Conservation (phyloP, 2,329 filamentous ascomycete genomes). For the Aspergillus sp. region DNA sequence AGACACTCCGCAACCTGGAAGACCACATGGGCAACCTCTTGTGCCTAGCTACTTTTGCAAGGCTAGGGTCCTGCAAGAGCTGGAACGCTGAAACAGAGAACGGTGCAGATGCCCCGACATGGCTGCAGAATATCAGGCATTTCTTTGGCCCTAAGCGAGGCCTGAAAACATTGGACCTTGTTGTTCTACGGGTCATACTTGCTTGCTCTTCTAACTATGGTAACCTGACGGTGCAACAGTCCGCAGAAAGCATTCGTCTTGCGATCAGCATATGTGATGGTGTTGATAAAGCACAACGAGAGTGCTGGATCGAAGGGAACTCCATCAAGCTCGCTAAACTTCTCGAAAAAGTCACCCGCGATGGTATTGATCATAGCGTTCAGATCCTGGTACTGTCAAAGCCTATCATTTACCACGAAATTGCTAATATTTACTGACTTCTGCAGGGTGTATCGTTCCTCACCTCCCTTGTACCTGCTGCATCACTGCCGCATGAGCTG, state of each 20-base stretch:
- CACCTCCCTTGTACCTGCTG: conserved; percentile 24
- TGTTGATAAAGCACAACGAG: conserved; percentile 33
- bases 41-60: conserved; percentile 43
- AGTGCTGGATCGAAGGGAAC: conserved; percentile 35
- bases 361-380: conserved; percentile 28
- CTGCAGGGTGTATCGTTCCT: conserved; percentile 34
- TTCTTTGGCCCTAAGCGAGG: conserved; percentile 42
- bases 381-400: conserved; percentile 34
- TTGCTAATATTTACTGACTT: neutral
- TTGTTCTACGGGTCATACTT: conserved; percentile 41
- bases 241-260: conserved; percentile 36
- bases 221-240: conserved; percentile 25
- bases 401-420: neutral
- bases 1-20: conserved; percentile 38
- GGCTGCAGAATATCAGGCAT: conserved; percentile 37
- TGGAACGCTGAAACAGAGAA: conserved; percentile 10
- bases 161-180: conserved; percentile 42
- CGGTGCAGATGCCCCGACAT: conserved; percentile 22
- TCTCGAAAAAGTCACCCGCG: conserved; percentile 36
- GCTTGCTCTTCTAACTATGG: conserved; percentile 39
- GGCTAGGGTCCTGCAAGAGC: conserved; percentile 26
- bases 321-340: conserved; percentile 37
- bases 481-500: conserved; percentile 28
- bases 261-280: conserved; percentile 36
- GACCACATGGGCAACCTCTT: conserved; percentile 42